A percentile compares a stretch with the other conserved stretches of the same genome.
phyloP scores from a whole-genome alignment of 164 flowering plant genomes.

The Buxus sempervirens region DNA sequence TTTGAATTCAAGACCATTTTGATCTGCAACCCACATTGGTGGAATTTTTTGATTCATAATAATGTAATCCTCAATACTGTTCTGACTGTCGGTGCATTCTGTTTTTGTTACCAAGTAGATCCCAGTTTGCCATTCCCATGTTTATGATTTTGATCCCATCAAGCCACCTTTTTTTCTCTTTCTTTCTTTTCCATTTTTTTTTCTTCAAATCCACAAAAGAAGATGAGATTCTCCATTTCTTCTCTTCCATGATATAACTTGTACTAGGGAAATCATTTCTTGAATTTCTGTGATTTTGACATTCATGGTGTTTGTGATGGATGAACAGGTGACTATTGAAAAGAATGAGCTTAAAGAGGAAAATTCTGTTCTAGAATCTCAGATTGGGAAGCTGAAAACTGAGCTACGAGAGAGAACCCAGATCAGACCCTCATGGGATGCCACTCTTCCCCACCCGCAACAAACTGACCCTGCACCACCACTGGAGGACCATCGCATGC shows the following conservation, averaged over 20 bases:
- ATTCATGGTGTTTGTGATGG: constrained; percentile 13
- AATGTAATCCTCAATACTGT: not conserved
- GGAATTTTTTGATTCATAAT: not conserved
- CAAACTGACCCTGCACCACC: constrained; percentile 16
- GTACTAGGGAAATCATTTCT: not conserved
- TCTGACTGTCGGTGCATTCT: no score
- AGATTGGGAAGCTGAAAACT: constrained; percentile 40
- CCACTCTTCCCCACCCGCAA: constrained; percentile 29
- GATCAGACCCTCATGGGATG: constrained; percentile 35
- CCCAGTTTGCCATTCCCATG: not conserved
- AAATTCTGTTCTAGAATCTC: constrained; percentile 36
- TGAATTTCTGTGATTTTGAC: not conserved
- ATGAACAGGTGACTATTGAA: constrained; percentile 42
- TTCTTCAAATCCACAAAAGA: not conserved
- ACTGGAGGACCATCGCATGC: constrained; percentile 13
- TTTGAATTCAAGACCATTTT: not conserved
- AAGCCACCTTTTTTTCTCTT: no score
- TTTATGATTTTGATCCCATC: no score
- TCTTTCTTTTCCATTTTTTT: not conserved
- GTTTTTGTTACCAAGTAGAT: not conserved
- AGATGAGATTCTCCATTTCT: not conserved
- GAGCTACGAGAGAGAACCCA: constrained; percentile 34
- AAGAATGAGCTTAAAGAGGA: constrained; percentile 57
- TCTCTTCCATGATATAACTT: not conserved
- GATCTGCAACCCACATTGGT: not conserved